These are phyloP conservation scores for Leishmania lainsoni DNA, from an alignment of 208 protist species.

Conservation along the genomic window DNA sequence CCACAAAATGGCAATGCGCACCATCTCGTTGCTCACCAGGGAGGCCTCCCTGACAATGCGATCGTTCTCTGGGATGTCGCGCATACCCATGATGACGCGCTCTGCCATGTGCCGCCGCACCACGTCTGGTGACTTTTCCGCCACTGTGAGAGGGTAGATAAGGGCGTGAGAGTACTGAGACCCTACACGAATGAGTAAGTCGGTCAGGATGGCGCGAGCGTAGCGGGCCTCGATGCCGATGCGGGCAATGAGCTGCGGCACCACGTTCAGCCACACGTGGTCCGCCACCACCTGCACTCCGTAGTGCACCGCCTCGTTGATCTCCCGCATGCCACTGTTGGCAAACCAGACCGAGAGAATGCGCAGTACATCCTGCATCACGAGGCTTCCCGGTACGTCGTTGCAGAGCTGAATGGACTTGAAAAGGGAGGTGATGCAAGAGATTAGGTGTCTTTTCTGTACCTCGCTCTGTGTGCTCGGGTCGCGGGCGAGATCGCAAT, in stretches of 20 bases:
- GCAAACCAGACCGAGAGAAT: constrained; percentile 99
- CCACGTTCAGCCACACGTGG: constrained; percentile 99
- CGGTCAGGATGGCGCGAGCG: constrained; percentile 93
- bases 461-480: constrained; percentile 56
- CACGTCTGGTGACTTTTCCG: constrained; percentile 87
- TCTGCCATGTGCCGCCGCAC: constrained; percentile 80
- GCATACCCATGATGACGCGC: constrained; percentile 81
- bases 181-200: constrained; percentile 95
- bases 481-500: constrained; percentile 84
- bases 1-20: constrained; percentile 99
- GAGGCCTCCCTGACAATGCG: constrained; percentile 93
- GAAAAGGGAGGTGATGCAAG: constrained; percentile 80
- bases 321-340: constrained; percentile 65
- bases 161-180: constrained; percentile 98
- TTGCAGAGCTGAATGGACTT: constrained; percentile 78
- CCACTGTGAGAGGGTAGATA: constrained; percentile 99
- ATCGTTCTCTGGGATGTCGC: constrained; percentile 57
- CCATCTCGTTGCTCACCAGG: constrained; percentile 98
- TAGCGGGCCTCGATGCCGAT: constrained; percentile 93
- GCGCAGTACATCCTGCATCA: constrained; percentile 98
- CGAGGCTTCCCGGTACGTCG: constrained; percentile 67
- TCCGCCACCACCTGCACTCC: constrained; percentile 93
- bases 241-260: constrained; percentile 99
- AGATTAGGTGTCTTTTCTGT: constrained; percentile 67
- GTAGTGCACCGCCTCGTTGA: constrained; percentile 87